A percentile compares a stretch with the other conserved stretches of the same genome.
Conservation (phyloP, 345 rosid species). For the Aquilaria yunnanensis region DNA sequence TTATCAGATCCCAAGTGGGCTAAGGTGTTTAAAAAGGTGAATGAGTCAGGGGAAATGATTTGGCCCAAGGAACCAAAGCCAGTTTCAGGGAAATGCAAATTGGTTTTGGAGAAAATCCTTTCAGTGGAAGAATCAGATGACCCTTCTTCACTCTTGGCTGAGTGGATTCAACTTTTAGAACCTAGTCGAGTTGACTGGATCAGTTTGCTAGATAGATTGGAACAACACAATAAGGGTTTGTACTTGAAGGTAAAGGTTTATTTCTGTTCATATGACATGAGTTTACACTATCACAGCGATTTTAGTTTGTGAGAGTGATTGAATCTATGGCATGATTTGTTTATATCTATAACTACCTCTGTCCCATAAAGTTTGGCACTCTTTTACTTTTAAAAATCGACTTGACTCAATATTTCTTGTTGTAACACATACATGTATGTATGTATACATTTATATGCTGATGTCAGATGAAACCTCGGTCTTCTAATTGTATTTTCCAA, state of each 20-base stretch:
- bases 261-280: not conserved
- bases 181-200: conserved; percentile 87
- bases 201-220: conserved; percentile 56
- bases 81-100: conserved; percentile 61
- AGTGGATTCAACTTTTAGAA: conserved; percentile 72
- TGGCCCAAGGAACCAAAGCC: conserved; percentile 73
- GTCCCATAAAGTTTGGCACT: too few relatives aligned
- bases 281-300: not conserved
- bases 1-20: conserved; percentile 79
- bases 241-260: conserved; percentile 55
- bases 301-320: too few relatives aligned
- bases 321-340: too few relatives aligned
- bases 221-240: conserved; percentile 33
- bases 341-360: too few relatives aligned
- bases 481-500: too few relatives aligned
- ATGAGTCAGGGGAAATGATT: conserved; percentile 49
- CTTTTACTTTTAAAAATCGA: too few relatives aligned
- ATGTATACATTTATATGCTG: too few relatives aligned
- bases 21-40: conserved; percentile 62
- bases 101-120: conserved; percentile 63
- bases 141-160: conserved; percentile 51
- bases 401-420: too few relatives aligned
- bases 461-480: too few relatives aligned
- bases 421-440: too few relatives aligned
- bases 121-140: conserved; percentile 60